Base-by-base conservation (phyloP, 441 rosid species). In the Pelargonium cotyledonis region DNA sequence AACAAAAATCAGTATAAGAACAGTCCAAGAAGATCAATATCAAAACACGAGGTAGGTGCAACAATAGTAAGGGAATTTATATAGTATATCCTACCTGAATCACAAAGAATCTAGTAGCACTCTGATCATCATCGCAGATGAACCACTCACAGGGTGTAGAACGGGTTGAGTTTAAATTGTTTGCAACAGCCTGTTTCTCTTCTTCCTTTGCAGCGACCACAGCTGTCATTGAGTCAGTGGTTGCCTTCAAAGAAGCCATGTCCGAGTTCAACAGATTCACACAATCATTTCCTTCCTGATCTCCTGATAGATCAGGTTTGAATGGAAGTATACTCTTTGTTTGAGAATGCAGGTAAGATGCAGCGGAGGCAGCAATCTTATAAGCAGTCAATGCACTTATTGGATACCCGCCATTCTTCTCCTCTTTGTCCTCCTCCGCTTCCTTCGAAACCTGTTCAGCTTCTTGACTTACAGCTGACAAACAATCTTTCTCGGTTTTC, bases 91-190 rank as follows among this genome's bases (percentile, higher is more conserved):
- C n/a, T 70, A 94, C 98, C 97, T 95, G 99, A 73, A 95, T 89
- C 55, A 87, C 91, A 79, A 95, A 85, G 85, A 81, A 90, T 78
- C 97, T 88, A 7, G 96, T 89, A 65, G 78, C 84, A 65, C 63
- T 83, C 75, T 72, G 82, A 63, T 90, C 93, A 74, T 92, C 97
- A 6, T 95, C 99, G 19, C 99, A 90, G 55, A 92, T 80, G 60
- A 89, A 92, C 99, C 99, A 95, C 71, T 90, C 97, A 55, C 96
- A 92, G 11, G 97, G 96, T 0, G 96, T 89, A 6, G 90, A 89
- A 47, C 11, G 70, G 15, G 83, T 84, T 7, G 99, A 92, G 53
- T 83, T 92, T 65, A 95, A 75, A 81, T 86, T 95, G 82, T 88
- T 86, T 0, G 98, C 99, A 21, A 95, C 96, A n/a, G 99, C 99